phyloP scores from a whole-genome alignment of 2,329 filamentous ascomycete genomes.

The Monosporascus sp. region DNA sequence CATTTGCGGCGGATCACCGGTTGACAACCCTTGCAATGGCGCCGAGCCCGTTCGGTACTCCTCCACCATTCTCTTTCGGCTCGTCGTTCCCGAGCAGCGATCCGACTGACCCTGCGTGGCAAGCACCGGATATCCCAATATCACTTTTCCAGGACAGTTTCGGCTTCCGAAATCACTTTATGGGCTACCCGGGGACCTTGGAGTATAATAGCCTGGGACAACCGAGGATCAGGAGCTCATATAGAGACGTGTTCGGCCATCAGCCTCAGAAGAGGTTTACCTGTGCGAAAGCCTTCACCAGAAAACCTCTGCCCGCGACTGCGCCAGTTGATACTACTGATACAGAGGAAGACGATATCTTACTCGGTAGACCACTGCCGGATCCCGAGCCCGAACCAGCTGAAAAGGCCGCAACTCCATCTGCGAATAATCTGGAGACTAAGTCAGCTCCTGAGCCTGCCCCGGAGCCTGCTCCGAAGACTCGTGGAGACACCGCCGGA shows the following conservation, averaged over 20 bases:
- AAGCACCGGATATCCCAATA: slow-evolving; percentile 14
- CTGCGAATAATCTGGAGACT: neutral
- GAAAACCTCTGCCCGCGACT: slow-evolving; percentile 1
- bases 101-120: slow-evolving; percentile 27
- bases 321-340: slow-evolving; percentile 4
- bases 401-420: slow-evolving; percentile 4
- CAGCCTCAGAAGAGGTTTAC: slow-evolving; percentile 9
- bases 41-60: slow-evolving; percentile 10
- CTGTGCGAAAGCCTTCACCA: slow-evolving; percentile 12
- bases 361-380: slow-evolving; percentile 9
- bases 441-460: neutral
- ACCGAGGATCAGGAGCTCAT: slow-evolving; percentile 4
- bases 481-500: neutral
- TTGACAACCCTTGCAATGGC: slow-evolving; percentile 16
- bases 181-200: slow-evolving; percentile 8
- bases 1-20: slow-evolving; percentile 3
- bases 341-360: slow-evolving; percentile 20
- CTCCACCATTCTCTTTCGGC: slow-evolving; percentile 16
- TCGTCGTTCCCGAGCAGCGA: slow-evolving; percentile 9
- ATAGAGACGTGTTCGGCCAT: slow-evolving; percentile 3
- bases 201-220: slow-evolving; percentile 8
- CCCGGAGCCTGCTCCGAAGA: neutral
- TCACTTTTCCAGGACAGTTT: slow-evolving; percentile 26
- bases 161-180: slow-evolving; percentile 15
- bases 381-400: neutral